phyloP scores from a whole-genome alignment of 805 yeast genomes.

The Suhomyces xylopsoci region DNA sequence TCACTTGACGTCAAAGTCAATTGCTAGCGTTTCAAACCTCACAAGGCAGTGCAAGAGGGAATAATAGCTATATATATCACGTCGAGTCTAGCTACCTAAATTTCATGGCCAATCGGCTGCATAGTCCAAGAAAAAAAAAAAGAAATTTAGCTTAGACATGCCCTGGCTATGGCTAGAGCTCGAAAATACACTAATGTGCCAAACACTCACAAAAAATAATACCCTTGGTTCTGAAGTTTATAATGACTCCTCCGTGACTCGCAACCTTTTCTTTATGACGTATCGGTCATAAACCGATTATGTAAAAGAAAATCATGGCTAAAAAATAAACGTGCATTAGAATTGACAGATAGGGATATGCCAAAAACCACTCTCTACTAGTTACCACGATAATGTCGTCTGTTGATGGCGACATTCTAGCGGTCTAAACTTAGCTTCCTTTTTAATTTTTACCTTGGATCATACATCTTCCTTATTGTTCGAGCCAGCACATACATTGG shows the following conservation, averaged over 20 bases:
- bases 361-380: background rate
- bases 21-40: background rate
- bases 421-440: background rate
- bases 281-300: background rate
- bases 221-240: background rate
- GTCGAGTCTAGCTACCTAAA: background rate
- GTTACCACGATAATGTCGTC: background rate
- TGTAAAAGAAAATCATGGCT: background rate
- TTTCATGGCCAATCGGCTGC: background rate
- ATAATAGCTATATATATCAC: background rate
- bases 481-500: background rate
- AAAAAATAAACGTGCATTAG: background rate
- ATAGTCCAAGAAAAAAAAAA: background rate
- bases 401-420: background rate
- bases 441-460: background rate
- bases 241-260: background rate
- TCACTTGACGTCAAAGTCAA: background rate
- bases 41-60: background rate
- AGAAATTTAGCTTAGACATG: background rate
- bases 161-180: background rate
- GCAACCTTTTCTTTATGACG: background rate
- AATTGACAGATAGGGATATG: background rate
- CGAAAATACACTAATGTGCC: background rate
- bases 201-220: background rate
- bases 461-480: background rate